phyloP scores from a whole-genome alignment of 257 asterid genomes.

The Jasminum sambac region DNA sequence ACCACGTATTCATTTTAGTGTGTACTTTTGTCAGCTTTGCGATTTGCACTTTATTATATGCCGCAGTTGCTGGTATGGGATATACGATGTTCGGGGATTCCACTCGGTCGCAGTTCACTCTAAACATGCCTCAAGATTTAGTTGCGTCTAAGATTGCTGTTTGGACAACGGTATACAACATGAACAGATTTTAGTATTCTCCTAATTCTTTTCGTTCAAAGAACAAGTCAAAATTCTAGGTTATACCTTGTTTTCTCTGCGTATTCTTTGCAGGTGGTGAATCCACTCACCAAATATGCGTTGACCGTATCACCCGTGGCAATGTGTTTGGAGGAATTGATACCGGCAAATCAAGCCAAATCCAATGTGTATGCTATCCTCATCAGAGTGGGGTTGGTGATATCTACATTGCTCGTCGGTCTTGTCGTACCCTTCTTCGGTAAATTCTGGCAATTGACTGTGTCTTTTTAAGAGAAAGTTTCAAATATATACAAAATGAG shows the following conservation, averaged over 20 bases:
- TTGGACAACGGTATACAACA: slow-evolving; percentile 80
- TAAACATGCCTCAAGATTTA: slow-evolving; percentile 79
- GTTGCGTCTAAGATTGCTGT: slow-evolving; percentile 82
- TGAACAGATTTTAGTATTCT: neutral
- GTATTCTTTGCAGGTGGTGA: slow-evolving; percentile 69
- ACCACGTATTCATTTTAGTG: too few species aligned
- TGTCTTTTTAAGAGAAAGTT: neutral
- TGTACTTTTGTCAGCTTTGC: too few species aligned
- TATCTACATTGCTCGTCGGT: slow-evolving; percentile 76
- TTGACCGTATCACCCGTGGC: slow-evolving; percentile 92
- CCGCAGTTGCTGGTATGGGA: slow-evolving; percentile 79
- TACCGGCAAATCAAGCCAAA: slow-evolving; percentile 57
- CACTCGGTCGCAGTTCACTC: slow-evolving; percentile 83
- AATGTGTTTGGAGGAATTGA: slow-evolving; percentile 86
- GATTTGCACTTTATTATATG: slow-evolving; percentile 72
- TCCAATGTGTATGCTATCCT: slow-evolving; percentile 59
- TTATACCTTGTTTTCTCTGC: slow-evolving; percentile 20
- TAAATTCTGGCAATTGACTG: slow-evolving; percentile 23
- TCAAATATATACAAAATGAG: neutral
- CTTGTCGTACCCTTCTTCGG: slow-evolving; percentile 85
- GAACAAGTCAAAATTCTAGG: too few species aligned
- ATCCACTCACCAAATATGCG: slow-evolving; percentile 96
- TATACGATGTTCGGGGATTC: slow-evolving; percentile 83
- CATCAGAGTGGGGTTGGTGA: slow-evolving; percentile 71
- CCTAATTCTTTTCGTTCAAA: neutral